Conservation (phyloP, 805 yeast species). For the Myxozyma monticola region DNA sequence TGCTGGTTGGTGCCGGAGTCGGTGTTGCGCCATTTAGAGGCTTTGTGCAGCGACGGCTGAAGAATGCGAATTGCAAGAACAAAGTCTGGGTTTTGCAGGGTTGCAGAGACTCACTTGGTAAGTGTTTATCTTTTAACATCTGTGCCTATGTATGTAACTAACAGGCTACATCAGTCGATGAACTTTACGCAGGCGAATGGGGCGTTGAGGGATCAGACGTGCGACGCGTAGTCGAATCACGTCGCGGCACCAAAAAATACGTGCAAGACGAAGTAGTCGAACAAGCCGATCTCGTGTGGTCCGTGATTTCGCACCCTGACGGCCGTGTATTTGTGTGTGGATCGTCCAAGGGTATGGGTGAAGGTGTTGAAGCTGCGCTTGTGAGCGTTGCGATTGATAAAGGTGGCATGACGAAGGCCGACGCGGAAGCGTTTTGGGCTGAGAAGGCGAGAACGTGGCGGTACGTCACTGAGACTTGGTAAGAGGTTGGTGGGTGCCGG, state of each 20-base stretch:
- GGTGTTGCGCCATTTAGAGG: slow-evolving; percentile 37
- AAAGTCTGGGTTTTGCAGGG: slow-evolving; percentile 37
- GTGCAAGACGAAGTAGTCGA: slow-evolving; percentile 34
- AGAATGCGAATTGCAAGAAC: slow-evolving; percentile 32
- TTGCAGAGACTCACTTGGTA: slow-evolving; percentile 33
- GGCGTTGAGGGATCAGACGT: slow-evolving; percentile 31
- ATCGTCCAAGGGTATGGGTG: slow-evolving; percentile 34
- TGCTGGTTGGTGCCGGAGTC: slow-evolving; percentile 36
- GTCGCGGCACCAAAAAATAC: slow-evolving; percentile 32
- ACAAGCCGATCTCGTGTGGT: slow-evolving; percentile 34
- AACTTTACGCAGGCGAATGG: slow-evolving; percentile 36
- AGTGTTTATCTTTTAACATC: not conserved
- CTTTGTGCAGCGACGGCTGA: slow-evolving; percentile 35
- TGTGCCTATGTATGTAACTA: not conserved
- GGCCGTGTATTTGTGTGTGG: slow-evolving; percentile 36
- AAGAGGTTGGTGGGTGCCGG: not conserved
- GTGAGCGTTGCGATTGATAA: slow-evolving; percentile 30
- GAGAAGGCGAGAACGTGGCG: slow-evolving; percentile 27
- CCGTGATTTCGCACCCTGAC: slow-evolving; percentile 33
- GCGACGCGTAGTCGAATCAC: slow-evolving; percentile 34
- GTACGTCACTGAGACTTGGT: slow-evolving; percentile 30
- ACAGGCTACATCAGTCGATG: slow-evolving; percentile 26
- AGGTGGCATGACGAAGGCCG: slow-evolving; percentile 21
- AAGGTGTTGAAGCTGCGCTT: slow-evolving; percentile 34
- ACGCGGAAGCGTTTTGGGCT: slow-evolving; percentile 32